These are phyloP conservation scores for Monosporascus sp. DNA, from an alignment of 2,329 filamentous ascomycete species.

Conservation along the genomic window DNA sequence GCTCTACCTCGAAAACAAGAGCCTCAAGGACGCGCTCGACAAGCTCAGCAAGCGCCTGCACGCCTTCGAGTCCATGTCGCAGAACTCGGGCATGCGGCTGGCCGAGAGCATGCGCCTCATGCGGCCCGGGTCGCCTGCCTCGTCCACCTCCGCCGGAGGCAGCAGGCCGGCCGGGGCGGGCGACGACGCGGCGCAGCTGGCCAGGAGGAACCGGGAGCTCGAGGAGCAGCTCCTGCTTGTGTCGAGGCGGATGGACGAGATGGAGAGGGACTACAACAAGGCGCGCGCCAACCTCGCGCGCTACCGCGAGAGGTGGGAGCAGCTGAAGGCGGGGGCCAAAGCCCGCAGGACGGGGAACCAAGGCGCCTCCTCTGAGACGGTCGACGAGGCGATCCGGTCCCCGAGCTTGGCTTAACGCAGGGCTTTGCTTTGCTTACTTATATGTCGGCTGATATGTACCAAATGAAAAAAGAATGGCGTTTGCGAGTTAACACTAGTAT, in stretches of 20 bases:
- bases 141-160: constrained; percentile 18
- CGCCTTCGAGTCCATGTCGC: constrained; percentile 87
- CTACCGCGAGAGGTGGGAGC: constrained; percentile 58
- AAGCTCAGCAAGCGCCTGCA: constrained; percentile 83
- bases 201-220: constrained; percentile 55
- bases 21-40: constrained; percentile 79
- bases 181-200: constrained; percentile 37
- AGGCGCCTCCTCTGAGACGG: not conserved
- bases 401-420: not conserved
- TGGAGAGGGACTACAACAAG: constrained; percentile 59
- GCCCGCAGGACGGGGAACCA: constrained; percentile 32
- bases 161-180: constrained; percentile 26
- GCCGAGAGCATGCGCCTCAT: constrained; percentile 74
- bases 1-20: constrained; percentile 80
- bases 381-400: not conserved
- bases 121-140: constrained; percentile 49
- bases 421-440: not conserved
- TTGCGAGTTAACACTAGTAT: too few species aligned
- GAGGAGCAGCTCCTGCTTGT: constrained; percentile 60
- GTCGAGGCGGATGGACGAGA: constrained; percentile 56
- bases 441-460: too few species aligned
- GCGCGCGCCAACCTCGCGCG: constrained; percentile 52
- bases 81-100: constrained; percentile 79
- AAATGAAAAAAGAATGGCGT: too few species aligned
- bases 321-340: constrained; percentile 57